A percentile compares a stretch with the other conserved stretches of the same genome.
Conservation (phyloP, 2,329 filamentous ascomycete genomes). For the Fusarium sp. region DNA sequence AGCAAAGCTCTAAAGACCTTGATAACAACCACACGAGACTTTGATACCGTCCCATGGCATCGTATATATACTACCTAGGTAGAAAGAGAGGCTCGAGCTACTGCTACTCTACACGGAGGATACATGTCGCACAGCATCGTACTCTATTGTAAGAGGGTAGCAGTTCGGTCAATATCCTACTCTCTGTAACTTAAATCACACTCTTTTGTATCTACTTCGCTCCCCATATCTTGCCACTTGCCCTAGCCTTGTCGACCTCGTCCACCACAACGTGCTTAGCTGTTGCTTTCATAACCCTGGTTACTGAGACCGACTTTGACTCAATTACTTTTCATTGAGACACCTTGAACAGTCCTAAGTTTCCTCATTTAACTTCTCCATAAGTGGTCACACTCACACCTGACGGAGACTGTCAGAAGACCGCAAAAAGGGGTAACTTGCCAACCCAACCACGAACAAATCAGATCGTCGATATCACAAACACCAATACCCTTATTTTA, state of each 20-base stretch:
- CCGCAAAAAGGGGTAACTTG: no score
- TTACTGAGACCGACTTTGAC: no score
- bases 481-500: no score
- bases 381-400: no score
- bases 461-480: no score
- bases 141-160: not conserved
- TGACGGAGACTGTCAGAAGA: no score
- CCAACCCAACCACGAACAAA: no score
- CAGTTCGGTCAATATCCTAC: not conserved
- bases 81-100: not conserved
- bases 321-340: no score
- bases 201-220: not conserved
- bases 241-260: not conserved
- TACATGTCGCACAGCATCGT: not conserved
- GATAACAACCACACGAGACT: rapidly evolving
- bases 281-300: not conserved
- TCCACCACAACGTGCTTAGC: not conserved
- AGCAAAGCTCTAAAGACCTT: not conserved
- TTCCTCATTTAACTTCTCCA: no score
- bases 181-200: not conserved
- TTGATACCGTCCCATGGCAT: rapidly evolving
- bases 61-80: not conserved
- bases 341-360: no score
- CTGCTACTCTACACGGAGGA: not conserved
- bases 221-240: not conserved